These are phyloP conservation scores for Aspergillus bridgeri DNA, from an alignment of 495 filamentous ascomycete species.

Conservation along the genomic window DNA sequence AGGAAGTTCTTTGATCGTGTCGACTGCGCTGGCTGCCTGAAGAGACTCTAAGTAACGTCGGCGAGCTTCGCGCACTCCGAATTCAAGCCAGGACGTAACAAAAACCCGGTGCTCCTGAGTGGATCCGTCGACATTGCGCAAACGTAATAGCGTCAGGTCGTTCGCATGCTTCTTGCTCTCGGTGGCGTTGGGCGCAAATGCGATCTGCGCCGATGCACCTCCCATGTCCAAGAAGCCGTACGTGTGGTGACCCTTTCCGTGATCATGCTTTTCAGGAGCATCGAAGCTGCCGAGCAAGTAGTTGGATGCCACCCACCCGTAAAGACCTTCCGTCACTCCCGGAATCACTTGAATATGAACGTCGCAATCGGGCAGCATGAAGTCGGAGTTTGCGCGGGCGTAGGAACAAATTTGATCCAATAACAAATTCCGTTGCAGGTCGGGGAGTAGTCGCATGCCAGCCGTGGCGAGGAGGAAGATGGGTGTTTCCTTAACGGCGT, in stretches of 20 bases:
- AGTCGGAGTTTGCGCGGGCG: conserved; percentile 71
- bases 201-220: conserved; percentile 94
- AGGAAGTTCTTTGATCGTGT: conserved; percentile 62
- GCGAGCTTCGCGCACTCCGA: conserved; percentile 89
- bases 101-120: conserved; percentile 82
- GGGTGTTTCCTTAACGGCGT: conserved; percentile 78
- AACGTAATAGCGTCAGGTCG: conserved; percentile 78
- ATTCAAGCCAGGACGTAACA: conserved; percentile 93
- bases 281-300: conserved; percentile 95
- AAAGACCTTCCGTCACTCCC: conserved; percentile 95
- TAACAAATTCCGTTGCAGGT: conserved; percentile 64
- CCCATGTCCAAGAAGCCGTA: conserved; percentile 99
- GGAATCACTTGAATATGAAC: conserved; percentile 92
- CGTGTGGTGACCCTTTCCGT: conserved; percentile 87
- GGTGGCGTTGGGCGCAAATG: conserved; percentile 91
- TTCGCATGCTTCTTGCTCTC: conserved; percentile 87
- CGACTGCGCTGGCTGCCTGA: conserved; percentile 52
- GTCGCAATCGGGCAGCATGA: conserved; percentile 84
- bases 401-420: conserved; percentile 81
- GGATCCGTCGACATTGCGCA: conserved; percentile 76
- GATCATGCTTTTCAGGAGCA: conserved; percentile 64
- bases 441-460: conserved; percentile 89
- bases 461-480: conserved; percentile 95
- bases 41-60: conserved; percentile 73
- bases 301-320: conserved; percentile 99